These are phyloP conservation scores for Aphanomyces cochlioides DNA, from an alignment of 352 stramenopile species.

Conservation along the genomic window DNA sequence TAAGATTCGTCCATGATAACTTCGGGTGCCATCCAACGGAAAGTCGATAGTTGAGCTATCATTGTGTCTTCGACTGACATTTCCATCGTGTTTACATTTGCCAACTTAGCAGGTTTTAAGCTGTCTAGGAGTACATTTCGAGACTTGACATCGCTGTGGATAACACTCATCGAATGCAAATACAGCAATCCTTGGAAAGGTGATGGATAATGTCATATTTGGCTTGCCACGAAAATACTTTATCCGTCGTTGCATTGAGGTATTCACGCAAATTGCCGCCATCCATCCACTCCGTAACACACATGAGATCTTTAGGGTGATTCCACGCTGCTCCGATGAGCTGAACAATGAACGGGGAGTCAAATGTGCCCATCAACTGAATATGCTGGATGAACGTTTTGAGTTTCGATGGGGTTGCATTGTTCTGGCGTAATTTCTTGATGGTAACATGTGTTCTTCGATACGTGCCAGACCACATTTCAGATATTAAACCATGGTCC, in stretches of 20 bases:
- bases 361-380: slow-evolving; percentile 7
- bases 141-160: slow-evolving; percentile 49
- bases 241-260: neutral
- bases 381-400: slow-evolving; percentile 21
- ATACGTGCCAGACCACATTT: neutral
- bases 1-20: slow-evolving; percentile 27
- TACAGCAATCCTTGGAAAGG: neutral
- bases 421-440: neutral
- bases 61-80: slow-evolving; percentile 26
- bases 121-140: slow-evolving; percentile 55
- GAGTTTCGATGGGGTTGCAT: neutral
- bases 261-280: slow-evolving; percentile 39
- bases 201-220: neutral
- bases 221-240: neutral
- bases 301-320: neutral
- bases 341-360: slow-evolving; percentile 8
- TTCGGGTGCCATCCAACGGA: slow-evolving; percentile 20
- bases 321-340: slow-evolving; percentile 14
- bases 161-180: slow-evolving; percentile 17
- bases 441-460: neutral
- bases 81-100: slow-evolving; percentile 51
- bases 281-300: slow-evolving; percentile 44
- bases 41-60: neutral
- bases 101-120: slow-evolving; percentile 45
- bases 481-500: neutral